Conservation (phyloP, 2,329 filamentous ascomycete genomes). For the Colletotrichum sp. region DNA sequence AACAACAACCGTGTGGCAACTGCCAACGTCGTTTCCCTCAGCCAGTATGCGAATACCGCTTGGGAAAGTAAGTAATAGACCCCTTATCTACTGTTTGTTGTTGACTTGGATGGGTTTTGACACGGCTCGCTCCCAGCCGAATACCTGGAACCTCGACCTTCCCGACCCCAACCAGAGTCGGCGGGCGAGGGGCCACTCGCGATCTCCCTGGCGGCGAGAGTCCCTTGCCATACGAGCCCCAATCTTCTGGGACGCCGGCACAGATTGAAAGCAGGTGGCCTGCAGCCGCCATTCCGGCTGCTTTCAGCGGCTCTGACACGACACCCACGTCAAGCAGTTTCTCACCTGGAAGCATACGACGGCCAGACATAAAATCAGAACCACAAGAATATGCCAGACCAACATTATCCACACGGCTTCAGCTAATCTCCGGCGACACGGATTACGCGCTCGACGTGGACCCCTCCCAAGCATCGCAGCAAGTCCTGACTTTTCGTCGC, state of each 20-base stretch:
- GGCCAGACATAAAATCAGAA: background rate
- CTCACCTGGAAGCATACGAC: background rate
- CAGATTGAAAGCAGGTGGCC: background rate
- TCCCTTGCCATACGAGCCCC: constrained; percentile 21
- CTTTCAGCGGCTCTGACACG: background rate
- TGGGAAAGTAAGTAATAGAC: constrained; percentile 24
- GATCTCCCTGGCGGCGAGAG: constrained; percentile 18
- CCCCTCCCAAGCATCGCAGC: constrained; percentile 31
- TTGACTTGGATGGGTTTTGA: background rate
- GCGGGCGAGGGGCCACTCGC: background rate
- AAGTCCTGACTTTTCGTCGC: constrained; percentile 26
- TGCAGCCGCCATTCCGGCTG: background rate
- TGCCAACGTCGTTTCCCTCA: constrained; percentile 57
- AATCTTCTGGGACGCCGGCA: background rate
- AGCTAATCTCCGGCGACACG: background rate
- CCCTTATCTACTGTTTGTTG: background rate
- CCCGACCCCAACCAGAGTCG: background rate
- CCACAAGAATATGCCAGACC: background rate
- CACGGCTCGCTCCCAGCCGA: background rate
- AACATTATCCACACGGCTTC: background rate
- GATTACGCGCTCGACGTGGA: constrained; percentile 27
- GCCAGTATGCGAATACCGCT: constrained; percentile 52
- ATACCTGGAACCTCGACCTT: constrained; percentile 15
- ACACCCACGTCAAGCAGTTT: background rate
- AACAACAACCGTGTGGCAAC: constrained; percentile 58